A percentile compares a stretch with the other conserved stretches of the same genome.
Evolutionary conservation across 345 rosid species (phyloP).

Genomic region (Eucalyptus marginata): DNA sequence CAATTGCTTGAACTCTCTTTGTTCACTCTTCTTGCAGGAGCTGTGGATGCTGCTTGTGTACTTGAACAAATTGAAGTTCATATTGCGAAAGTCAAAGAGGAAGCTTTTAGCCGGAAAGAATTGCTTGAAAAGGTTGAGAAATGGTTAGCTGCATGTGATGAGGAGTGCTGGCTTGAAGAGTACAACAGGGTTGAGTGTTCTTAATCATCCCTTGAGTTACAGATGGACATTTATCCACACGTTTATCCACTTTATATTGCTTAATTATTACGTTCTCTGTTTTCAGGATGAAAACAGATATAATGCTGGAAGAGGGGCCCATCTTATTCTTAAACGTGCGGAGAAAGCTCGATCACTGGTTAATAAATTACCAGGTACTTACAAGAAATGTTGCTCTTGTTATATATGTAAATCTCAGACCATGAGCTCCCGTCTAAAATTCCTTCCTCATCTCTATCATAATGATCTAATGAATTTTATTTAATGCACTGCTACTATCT

Average conservation of each 20-base stretch:
- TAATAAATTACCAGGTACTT: constrained; percentile 80
- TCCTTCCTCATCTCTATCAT: not conserved
- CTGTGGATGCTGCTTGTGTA: constrained; percentile 37
- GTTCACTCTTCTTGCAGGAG: constrained; percentile 23
- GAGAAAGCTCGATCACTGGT: constrained; percentile 95
- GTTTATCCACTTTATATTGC: not conserved
- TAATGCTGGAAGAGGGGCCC: constrained; percentile 96
- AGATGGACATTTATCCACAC: not conserved
- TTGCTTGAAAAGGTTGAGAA: constrained; percentile 91
- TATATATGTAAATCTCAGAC: not conserved
- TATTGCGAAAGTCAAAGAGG: constrained; percentile 76
- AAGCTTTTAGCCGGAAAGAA: constrained; percentile 84
- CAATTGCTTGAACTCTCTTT: not conserved
- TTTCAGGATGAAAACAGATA: constrained; percentile 88
- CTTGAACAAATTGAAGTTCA: constrained; percentile 83
- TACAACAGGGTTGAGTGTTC: constrained; percentile 67
- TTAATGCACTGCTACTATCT: not conserved
- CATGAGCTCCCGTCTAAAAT: not conserved
- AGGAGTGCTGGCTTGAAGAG: constrained; percentile 98
- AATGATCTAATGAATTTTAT: not conserved
- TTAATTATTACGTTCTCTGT: not conserved
- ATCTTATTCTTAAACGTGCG: constrained; percentile 91
- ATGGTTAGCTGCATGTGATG: constrained; percentile 91
- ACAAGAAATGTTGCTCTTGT: not conserved
- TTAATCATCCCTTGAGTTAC: not conserved